Evolutionary conservation across 2,329 filamentous ascomycete genomes (phyloP), one percentile per base, ranked within the genome.

Genomic region (Leptographium procerum): DNA sequence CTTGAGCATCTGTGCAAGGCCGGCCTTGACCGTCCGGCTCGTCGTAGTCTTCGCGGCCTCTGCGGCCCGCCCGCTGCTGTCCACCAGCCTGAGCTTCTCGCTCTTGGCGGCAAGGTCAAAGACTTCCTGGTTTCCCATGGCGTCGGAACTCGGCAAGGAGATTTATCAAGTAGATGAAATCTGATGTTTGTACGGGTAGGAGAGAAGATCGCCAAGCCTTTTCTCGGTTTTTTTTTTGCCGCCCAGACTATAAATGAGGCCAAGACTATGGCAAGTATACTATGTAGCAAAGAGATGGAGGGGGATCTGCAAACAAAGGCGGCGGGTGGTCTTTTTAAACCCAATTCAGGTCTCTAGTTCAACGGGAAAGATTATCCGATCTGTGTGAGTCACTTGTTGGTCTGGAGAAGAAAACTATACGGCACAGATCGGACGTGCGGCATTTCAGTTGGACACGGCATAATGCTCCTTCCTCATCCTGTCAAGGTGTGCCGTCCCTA

Each of bases 1-100:
- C 81, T 97, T 96, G 75, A 97, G 79, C 94, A 99, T 99, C 74
- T 95, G 88, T 28, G 94, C 94, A 64, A 99, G 80, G 60, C 92
- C 94, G 57, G 90, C 88, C 82, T 99, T 99, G 81, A 96, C 86
- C 65, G 86, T 59, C 26, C 47, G 53, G 16, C 53, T 43, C 24
- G 57, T 13, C 26, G 5, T 52, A 26, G 13, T 9, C 36, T 5
- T 3, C 10, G 24, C 24, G 13, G 47, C 10, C 10, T 22, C 26
- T 19, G 36, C 5, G 3, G 19, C 40, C 19, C 16, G 19, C 36
- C 14, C 36, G 40, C 40, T 8, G 7, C 19, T 8, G n/a, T 53
- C 31, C 8, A 53, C 33, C n/a, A 14, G 24, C n/a, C 22, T 16
- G 31, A 40, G n/a, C 10, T 10, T 24, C 31, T 10, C 11, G 29